Percentiles rank a stretch among this genome's conserved stretches.
phyloP scores from a whole-genome alignment of 805 yeast species.

The Nakazawaea anatomiae region DNA sequence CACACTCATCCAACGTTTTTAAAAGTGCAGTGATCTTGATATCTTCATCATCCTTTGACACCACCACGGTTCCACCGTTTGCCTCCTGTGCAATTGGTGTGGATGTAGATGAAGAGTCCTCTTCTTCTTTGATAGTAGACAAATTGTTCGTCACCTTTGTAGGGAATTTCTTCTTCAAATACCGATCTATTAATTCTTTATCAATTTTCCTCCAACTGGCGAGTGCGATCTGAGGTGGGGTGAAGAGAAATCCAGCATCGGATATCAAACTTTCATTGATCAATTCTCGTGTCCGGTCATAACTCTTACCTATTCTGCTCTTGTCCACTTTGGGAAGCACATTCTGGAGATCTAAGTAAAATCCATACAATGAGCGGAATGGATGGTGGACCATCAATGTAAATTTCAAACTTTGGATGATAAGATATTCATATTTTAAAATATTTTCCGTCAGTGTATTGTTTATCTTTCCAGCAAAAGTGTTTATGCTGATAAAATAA shows the following conservation, averaged over 20 bases:
- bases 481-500: slow-evolving; percentile 77
- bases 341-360: slow-evolving; percentile 82
- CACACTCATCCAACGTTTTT: slow-evolving; percentile 42
- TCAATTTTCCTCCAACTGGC: slow-evolving; percentile 74
- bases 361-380: slow-evolving; percentile 85
- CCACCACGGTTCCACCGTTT: neutral
- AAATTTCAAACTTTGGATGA: slow-evolving; percentile 70
- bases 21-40: slow-evolving; percentile 40
- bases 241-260: slow-evolving; percentile 69
- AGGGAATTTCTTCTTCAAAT: slow-evolving; percentile 57
- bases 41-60: slow-evolving; percentile 3
- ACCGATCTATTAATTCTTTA: slow-evolving; percentile 56
- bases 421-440: slow-evolving; percentile 70
- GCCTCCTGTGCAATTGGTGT: neutral
- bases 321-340: slow-evolving; percentile 43
- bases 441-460: slow-evolving; percentile 63
- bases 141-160: slow-evolving; percentile 12
- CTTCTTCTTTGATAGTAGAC: slow-evolving; percentile 10
- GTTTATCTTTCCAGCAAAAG: slow-evolving; percentile 66
- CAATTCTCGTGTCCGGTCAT: slow-evolving; percentile 63
- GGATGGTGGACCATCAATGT: slow-evolving; percentile 87
- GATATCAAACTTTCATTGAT: slow-evolving; percentile 66
- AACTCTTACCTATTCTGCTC: slow-evolving; percentile 57
- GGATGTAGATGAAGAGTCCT: slow-evolving; percentile 7
- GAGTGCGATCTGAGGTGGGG: slow-evolving; percentile 95